Conservation (phyloP, 1,284 basidiomycete species). For the Apiotrichum akiyoshidainum region DNA sequence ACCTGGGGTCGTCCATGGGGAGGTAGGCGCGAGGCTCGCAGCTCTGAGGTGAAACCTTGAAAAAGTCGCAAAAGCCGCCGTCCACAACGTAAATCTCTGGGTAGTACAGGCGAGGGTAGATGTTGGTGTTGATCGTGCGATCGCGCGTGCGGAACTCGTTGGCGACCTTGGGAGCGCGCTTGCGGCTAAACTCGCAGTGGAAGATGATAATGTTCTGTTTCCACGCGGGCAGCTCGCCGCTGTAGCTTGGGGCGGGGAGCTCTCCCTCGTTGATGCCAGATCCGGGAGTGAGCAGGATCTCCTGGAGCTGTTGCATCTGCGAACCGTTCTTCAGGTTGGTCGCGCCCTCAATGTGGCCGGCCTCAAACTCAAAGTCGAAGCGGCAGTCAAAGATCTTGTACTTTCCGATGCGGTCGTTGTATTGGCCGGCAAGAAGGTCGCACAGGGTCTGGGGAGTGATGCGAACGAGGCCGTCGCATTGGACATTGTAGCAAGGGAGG, state of each 20-base stretch:
- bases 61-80: constrained; percentile 91
- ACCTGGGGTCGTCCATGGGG: constrained; percentile 88
- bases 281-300: constrained; percentile 64
- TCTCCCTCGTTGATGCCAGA: constrained; percentile 50
- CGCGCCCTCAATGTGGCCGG: constrained; percentile 89
- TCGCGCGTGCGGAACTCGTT: constrained; percentile 89
- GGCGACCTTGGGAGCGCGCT: constrained; percentile 92
- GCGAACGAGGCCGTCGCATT: constrained; percentile 92
- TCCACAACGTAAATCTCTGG: constrained; percentile 96
- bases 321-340: constrained; percentile 74
- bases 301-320: constrained; percentile 68
- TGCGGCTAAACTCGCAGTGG: constrained; percentile 96
- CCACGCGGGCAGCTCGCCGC: constrained; percentile 61
- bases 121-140: constrained; percentile 76
- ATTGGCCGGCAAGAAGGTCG: constrained; percentile 69
- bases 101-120: constrained; percentile 90
- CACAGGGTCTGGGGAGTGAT: constrained; percentile 78
- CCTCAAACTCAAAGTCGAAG: constrained; percentile 93
- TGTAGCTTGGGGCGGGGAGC: constrained; percentile 71
- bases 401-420: constrained; percentile 61
- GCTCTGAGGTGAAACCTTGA: constrained; percentile 60
- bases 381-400: constrained; percentile 91
- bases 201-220: constrained; percentile 86
- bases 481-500: constrained; percentile 86
- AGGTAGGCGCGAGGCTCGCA: constrained; percentile 84